phyloP scores from a whole-genome alignment of 2,329 filamentous ascomycete species.

The Hypoxylon sp. region DNA sequence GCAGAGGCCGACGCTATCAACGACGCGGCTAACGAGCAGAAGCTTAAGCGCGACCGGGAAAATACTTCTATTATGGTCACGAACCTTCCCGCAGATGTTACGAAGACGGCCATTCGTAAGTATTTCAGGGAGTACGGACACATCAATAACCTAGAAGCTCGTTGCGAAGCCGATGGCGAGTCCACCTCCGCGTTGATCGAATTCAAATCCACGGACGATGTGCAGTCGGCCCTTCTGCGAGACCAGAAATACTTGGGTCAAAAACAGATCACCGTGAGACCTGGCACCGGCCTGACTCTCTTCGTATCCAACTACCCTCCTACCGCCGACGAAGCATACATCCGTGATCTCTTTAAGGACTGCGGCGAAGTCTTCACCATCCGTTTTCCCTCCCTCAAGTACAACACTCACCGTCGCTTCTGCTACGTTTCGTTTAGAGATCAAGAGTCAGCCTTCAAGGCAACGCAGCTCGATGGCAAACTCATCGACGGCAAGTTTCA shows the following conservation, averaged over 20 bases:
- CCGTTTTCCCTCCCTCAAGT: conserved; percentile 91
- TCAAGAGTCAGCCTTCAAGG: conserved; percentile 73
- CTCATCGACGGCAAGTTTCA: conserved; percentile 75
- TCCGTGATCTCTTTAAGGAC: conserved; percentile 75
- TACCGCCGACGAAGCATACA: conserved; percentile 75
- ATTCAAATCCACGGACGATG: conserved; percentile 84
- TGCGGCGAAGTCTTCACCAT: conserved; percentile 88
- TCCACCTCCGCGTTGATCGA: conserved; percentile 83
- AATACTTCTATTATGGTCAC: conserved; percentile 86
- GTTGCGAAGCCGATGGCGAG: conserved; percentile 69
- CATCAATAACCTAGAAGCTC: conserved; percentile 80
- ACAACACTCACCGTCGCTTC: conserved; percentile 88
- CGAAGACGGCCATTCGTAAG: conserved; percentile 80
- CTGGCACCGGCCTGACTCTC: conserved; percentile 82
- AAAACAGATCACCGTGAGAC: conserved; percentile 76
- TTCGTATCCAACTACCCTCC: conserved; percentile 93
- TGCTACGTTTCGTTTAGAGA: conserved; percentile 93
- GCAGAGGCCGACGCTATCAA: conserved; percentile 51
- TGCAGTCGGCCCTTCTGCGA: conserved; percentile 81
- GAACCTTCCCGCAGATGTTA: conserved; percentile 77
- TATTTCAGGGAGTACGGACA: conserved; percentile 93
- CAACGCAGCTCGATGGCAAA: conserved; percentile 78
- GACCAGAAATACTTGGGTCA: conserved; percentile 84
- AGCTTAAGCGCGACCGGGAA: conserved; percentile 84
- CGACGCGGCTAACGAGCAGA: conserved; percentile 52